These are phyloP conservation scores for Cyclanthera cordifolia DNA, from an alignment of 306 rosid species.

Conservation along the genomic window DNA sequence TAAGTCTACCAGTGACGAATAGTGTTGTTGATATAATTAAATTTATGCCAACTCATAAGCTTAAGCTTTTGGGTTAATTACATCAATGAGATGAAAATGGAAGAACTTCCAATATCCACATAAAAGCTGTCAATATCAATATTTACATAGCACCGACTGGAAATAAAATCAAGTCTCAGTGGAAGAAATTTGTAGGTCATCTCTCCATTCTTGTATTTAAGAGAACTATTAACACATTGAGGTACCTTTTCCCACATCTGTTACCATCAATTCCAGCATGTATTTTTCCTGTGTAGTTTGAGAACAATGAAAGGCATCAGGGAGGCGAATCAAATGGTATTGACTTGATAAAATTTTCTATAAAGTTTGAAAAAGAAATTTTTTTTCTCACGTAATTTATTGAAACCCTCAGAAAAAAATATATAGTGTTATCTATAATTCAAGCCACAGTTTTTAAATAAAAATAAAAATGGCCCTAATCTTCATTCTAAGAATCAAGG, in stretches of 20 bases:
- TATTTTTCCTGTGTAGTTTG: slow-evolving; percentile 54
- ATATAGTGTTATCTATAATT: not conserved
- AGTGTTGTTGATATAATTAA: too few species aligned
- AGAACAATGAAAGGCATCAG: slow-evolving; percentile 18
- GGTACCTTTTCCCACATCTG: slow-evolving; percentile 78
- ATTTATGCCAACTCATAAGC: too few species aligned
- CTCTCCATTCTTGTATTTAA: not conserved
- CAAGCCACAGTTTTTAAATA: not conserved
- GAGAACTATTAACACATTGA: not conserved
- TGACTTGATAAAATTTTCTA: not conserved
- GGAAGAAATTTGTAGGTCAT: not conserved
- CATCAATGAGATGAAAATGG: not conserved
- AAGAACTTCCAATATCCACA: not conserved
- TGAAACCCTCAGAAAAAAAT: not conserved
- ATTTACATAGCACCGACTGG: not conserved
- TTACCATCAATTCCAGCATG: slow-evolving; percentile 51
- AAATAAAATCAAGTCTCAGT: not conserved
- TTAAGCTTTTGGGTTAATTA: not conserved
- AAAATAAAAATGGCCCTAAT: not conserved
- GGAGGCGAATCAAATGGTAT: slow-evolving; percentile 4
- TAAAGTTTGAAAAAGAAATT: not conserved
- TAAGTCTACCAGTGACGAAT: too few species aligned
- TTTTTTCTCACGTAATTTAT: not conserved
- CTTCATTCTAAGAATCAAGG: not conserved
- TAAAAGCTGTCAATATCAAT: not conserved